Conservation (phyloP, 1,284 basidiomycete species). For the Irpex sp. region DNA sequence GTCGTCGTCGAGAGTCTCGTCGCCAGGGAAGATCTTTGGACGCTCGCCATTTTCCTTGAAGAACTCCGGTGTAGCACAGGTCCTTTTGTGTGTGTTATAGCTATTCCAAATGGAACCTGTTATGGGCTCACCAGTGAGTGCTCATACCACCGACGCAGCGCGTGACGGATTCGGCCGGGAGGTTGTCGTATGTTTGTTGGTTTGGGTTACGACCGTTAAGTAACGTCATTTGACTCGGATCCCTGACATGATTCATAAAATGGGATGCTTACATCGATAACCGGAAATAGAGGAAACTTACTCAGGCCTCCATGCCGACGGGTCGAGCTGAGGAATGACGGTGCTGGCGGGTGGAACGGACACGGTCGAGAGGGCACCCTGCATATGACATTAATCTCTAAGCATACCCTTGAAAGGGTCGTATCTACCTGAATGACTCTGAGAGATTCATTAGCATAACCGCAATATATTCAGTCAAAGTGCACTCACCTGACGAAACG, state of each 20-base stretch:
- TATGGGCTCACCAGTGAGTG: constrained; percentile 19
- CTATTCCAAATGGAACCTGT: neutral
- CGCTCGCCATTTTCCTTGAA: constrained; percentile 10
- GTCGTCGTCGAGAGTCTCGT: constrained; percentile 10
- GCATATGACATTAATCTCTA: too few species aligned
- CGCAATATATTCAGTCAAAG: neutral
- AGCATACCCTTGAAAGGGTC: neutral
- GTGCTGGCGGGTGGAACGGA: constrained; percentile 13
- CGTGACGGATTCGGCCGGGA: constrained; percentile 23
- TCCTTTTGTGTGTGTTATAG: neutral
- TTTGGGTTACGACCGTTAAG: constrained; percentile 10
- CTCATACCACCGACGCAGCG: constrained; percentile 29
- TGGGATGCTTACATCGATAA: neutral
- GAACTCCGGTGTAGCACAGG: constrained; percentile 24
- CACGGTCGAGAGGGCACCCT: constrained; percentile 19
- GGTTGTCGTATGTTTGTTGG: constrained; percentile 18
- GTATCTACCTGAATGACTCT: constrained; percentile 15
- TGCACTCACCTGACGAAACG: constrained; percentile 23
- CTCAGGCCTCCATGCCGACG: neutral
- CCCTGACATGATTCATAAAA: neutral
- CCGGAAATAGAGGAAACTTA: neutral
- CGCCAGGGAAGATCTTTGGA: constrained; percentile 15
- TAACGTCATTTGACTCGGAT: neutral
- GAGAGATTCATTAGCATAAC: neutral
- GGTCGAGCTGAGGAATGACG: constrained; percentile 11